Percentiles rank a stretch among this genome's conserved stretches.
These are phyloP conservation scores for Delonix regia DNA, from an alignment of 306 rosid species.

Conservation along the genomic window DNA sequence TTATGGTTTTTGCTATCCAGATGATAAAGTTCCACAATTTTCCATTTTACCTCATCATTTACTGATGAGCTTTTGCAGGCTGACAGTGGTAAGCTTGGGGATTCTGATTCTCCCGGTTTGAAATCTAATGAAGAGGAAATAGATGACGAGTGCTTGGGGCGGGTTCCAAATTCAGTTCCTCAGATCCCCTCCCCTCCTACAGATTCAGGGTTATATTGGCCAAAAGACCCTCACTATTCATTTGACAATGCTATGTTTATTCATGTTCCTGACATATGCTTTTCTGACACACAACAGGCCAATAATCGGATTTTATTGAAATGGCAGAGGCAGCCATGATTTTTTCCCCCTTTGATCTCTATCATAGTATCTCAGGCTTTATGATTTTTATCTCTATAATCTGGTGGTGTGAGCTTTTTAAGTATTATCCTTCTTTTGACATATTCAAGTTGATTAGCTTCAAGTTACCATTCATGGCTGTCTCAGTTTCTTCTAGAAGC, in stretches of 20 bases:
- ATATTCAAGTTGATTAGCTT: conserved; percentile 26
- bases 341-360: conserved; percentile 15
- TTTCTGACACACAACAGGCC: conserved; percentile 42
- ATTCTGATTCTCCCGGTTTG: conserved; percentile 61
- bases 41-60: conserved; percentile 28
- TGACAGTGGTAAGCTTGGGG: conserved; percentile 77
- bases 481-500: conserved; percentile 9
- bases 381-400: conserved; percentile 26
- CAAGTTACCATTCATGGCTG: not conserved
- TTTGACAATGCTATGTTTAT: conserved; percentile 51
- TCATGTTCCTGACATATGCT: conserved; percentile 79
- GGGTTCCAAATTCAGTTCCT: conserved; percentile 81
- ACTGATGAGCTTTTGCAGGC: conserved; percentile 55
- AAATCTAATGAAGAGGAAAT: conserved; percentile 61
- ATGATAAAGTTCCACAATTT: conserved; percentile 19
- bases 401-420: conserved; percentile 36
- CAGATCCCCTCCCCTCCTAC: conserved; percentile 91
- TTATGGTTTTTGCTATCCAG: not conserved
- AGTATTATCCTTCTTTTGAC: conserved; percentile 29
- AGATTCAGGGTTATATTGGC: conserved; percentile 85
- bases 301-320: conserved; percentile 40
- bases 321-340: conserved; percentile 50
- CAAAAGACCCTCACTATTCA: conserved; percentile 51
- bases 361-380: conserved; percentile 21
- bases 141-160: conserved; percentile 56